Conservation (phyloP, 2,329 filamentous ascomycete genomes). For the Stagonosporopsis cucurbitacearum region DNA sequence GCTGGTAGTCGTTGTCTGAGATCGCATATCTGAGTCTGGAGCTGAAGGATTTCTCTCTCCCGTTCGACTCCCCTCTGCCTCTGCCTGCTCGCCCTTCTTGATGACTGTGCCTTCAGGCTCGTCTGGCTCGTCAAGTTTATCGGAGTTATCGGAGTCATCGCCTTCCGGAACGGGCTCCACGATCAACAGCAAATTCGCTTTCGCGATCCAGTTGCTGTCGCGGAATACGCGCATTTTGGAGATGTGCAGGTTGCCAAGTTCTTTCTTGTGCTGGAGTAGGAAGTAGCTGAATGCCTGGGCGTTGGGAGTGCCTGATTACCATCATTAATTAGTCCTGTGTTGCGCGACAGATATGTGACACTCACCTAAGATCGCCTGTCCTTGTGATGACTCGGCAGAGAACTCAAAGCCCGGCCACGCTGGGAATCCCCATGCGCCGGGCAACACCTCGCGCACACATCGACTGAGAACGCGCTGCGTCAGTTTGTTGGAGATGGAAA, state of each 20-base stretch:
- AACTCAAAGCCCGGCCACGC: neutral
- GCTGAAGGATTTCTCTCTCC: no score
- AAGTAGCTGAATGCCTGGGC: constrained; percentile 13
- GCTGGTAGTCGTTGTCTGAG: no score
- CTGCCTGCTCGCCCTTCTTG: no score
- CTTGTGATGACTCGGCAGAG: neutral
- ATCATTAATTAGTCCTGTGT: neutral
- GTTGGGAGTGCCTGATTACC: constrained; percentile 1
- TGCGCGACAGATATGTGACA: no score
- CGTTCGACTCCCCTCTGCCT: no score
- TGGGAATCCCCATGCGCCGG: neutral
- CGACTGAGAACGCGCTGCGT: neutral
- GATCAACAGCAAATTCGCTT: neutral
- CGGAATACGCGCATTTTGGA: neutral
- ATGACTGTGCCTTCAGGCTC: no score
- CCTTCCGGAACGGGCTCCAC: neutral
- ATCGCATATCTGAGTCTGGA: no score
- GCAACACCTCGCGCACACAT: neutral
- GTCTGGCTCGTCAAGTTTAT: no score
- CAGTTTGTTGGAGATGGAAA: constrained; percentile 7
- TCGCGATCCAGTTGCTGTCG: neutral
- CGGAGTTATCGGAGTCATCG: neutral
- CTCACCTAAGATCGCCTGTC: constrained; percentile 5
- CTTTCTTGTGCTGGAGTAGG: constrained; percentile 9
- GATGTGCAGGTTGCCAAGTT: constrained; percentile 6